Conservation (phyloP, 2,329 filamentous ascomycete genomes). For the Torrubiellomyces zombiae region DNA sequence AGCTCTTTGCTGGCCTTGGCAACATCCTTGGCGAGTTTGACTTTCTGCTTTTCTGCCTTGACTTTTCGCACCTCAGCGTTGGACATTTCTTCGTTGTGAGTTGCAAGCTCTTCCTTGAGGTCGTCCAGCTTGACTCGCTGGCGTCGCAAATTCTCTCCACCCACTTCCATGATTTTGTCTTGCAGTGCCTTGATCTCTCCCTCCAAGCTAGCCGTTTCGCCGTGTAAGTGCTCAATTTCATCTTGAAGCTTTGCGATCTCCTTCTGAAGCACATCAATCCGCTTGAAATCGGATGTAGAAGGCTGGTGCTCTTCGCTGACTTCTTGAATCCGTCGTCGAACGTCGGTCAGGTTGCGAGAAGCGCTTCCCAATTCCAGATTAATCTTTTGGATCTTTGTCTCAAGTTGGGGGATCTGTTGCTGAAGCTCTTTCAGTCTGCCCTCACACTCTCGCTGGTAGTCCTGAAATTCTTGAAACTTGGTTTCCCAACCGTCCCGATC, state of each 20-base stretch:
- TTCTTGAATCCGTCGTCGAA: slow-evolving; percentile 72
- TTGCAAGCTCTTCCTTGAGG: slow-evolving; percentile 70
- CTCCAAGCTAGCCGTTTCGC: slow-evolving; percentile 79
- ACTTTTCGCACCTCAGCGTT: slow-evolving; percentile 73
- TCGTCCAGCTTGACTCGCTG: slow-evolving; percentile 86
- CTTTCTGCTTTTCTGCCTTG: slow-evolving; percentile 84
- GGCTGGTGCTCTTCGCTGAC: slow-evolving; percentile 65
- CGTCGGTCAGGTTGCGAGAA: slow-evolving; percentile 68
- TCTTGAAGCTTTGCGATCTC: slow-evolving; percentile 59
- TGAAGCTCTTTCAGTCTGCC: slow-evolving; percentile 53
- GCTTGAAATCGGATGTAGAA: slow-evolving; percentile 62
- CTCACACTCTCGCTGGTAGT: slow-evolving; percentile 69
- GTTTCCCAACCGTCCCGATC: slow-evolving; percentile 76
- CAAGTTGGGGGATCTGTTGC: slow-evolving; percentile 64
- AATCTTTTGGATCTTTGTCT: slow-evolving; percentile 85
- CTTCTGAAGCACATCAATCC: slow-evolving; percentile 56
- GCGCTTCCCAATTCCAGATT: slow-evolving; percentile 76
- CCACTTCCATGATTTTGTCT: slow-evolving; percentile 96
- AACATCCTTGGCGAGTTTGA: slow-evolving; percentile 73
- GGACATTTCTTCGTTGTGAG: slow-evolving; percentile 66
- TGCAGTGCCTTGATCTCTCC: slow-evolving; percentile 85
- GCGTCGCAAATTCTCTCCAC: slow-evolving; percentile 77
- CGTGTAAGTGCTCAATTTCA: slow-evolving; percentile 63
- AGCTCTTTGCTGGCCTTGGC: slow-evolving; percentile 67
- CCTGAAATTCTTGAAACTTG: slow-evolving; percentile 70